These are phyloP conservation scores for Penicillium sp. DNA, from an alignment of 2,329 filamentous ascomycete genomes.

Conservation along the genomic window DNA sequence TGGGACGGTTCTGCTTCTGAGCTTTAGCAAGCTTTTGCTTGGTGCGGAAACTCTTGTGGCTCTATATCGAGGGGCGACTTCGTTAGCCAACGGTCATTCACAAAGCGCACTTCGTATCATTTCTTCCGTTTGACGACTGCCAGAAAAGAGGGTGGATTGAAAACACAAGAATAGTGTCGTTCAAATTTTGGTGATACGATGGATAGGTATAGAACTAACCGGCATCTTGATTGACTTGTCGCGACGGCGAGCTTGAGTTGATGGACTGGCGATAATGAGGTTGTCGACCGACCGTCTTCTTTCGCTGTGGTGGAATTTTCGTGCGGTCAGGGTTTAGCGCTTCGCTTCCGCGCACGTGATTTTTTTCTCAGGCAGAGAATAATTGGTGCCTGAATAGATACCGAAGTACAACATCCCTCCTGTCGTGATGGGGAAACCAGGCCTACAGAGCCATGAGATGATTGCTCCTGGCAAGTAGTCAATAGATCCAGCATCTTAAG, in stretches of 20 bases:
- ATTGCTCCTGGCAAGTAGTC: no score
- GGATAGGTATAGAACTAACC: conserved; percentile 44
- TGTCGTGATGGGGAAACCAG: no score
- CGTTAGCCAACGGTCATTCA: conserved; percentile 19
- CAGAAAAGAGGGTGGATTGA: neutral
- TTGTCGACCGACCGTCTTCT: conserved; percentile 40
- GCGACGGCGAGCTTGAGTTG: conserved; percentile 44
- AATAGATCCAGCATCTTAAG: no score
- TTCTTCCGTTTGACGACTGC: neutral
- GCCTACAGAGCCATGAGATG: no score
- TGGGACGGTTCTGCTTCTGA: conserved; percentile 99
- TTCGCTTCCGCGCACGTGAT: conserved; percentile 47
- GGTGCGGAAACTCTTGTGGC: conserved; percentile 99
- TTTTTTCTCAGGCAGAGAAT: conserved; percentile 25
- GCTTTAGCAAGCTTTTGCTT: conserved; percentile 99
- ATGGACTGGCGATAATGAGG: conserved; percentile 40
- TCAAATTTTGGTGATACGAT: neutral
- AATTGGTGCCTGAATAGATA: no score
- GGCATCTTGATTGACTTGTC: conserved; percentile 59
- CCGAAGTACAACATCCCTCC: neutral
- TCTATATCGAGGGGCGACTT: conserved; percentile 59
- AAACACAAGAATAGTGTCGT: neutral
- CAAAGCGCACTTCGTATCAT: neutral
- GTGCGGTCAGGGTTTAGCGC: conserved; percentile 47
- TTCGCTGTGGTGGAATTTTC: conserved; percentile 40